Percentiles rank a stretch among this genome's conserved stretches.
Conservation (phyloP, 2,329 filamentous ascomycete species). For the Lachnellula suecica region DNA sequence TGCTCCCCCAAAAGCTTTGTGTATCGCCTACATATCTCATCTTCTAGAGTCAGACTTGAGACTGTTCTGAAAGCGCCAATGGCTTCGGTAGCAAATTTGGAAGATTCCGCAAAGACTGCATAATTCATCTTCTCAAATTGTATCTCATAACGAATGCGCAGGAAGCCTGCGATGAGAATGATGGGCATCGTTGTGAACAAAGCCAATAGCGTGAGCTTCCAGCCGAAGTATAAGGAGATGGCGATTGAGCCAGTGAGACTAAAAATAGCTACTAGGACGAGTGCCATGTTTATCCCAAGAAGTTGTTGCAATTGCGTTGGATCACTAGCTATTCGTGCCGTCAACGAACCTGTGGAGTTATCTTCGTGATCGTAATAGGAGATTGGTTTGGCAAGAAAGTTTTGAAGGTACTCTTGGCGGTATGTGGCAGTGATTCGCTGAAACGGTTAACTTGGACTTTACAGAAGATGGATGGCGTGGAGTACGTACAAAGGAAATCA, state of each 20-base stretch:
- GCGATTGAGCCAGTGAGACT: constrained; percentile 61
- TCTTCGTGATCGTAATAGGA: constrained; percentile 40
- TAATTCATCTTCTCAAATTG: constrained; percentile 55
- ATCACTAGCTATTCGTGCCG: constrained; percentile 43
- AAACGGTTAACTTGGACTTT: too few species aligned
- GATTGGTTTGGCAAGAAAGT: constrained; percentile 40
- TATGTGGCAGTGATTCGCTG: constrained; percentile 33
- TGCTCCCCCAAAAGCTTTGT: constrained; percentile 43
- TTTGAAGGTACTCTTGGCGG: constrained; percentile 42
- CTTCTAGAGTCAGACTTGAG: constrained; percentile 58
- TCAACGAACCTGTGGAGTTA: constrained; percentile 45
- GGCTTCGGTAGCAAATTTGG: constrained; percentile 60
- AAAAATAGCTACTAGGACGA: constrained; percentile 62
- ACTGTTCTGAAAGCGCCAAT: constrained; percentile 62
- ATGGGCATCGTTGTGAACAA: constrained; percentile 55
- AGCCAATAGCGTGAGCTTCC: constrained; percentile 71
- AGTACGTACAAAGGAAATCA: constrained; percentile 33
- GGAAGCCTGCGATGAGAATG: constrained; percentile 44
- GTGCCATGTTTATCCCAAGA: constrained; percentile 45
- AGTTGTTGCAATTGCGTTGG: constrained; percentile 48
- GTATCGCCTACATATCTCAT: constrained; percentile 51
- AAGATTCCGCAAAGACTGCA: constrained; percentile 56
- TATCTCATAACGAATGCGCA: constrained; percentile 48
- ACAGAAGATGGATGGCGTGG: too few species aligned
- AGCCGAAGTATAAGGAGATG: constrained; percentile 69